Percentiles rank a stretch among this genome's conserved stretches.
Evolutionary conservation across 179 eudicot genomes (phyloP).

Genomic region (Silene vulgaris): DNA sequence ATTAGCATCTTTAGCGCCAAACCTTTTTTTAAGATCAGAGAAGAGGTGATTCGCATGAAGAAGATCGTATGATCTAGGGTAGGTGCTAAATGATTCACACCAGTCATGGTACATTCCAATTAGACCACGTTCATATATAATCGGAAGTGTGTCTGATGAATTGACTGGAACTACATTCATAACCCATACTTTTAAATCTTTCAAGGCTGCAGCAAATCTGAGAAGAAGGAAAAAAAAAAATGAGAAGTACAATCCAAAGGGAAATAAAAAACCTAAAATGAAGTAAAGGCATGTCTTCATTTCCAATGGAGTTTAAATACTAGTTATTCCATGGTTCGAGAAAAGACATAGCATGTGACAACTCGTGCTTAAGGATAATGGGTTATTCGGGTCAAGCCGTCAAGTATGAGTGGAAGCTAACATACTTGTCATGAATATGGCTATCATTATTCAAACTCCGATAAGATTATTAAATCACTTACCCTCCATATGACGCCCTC

Average conservation of each 20-base stretch:
- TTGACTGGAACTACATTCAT: conserved; percentile 46
- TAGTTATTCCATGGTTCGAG: too few species aligned
- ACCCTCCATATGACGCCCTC: conserved; percentile 51
- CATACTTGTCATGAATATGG: not conserved
- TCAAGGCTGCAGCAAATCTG: conserved; percentile 49
- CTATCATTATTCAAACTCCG: not conserved
- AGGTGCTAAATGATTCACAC: conserved; percentile 46
- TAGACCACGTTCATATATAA: conserved; percentile 44
- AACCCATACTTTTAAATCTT: conserved; percentile 44
- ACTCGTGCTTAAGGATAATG: too few species aligned
- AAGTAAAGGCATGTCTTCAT: not conserved
- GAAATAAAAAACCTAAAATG: not conserved
- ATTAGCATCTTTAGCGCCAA: not conserved
- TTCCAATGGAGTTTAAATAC: too few species aligned
- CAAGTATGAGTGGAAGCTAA: too few species aligned
- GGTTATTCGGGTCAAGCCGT: too few species aligned
- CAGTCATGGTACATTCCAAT: conserved; percentile 46
- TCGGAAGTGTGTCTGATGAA: conserved; percentile 40
- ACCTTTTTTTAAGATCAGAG: conserved; percentile 35
- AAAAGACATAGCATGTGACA: too few species aligned
- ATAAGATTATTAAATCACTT: conserved; percentile 14
- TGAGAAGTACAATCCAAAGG: not conserved
- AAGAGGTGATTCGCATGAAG: conserved; percentile 44
- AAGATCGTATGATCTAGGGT: conserved; percentile 47
- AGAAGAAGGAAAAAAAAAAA: not conserved